These are phyloP conservation scores for Ophiostoma fasciatum DNA, from an alignment of 2,329 filamentous ascomycete species.

Conservation along the genomic window DNA sequence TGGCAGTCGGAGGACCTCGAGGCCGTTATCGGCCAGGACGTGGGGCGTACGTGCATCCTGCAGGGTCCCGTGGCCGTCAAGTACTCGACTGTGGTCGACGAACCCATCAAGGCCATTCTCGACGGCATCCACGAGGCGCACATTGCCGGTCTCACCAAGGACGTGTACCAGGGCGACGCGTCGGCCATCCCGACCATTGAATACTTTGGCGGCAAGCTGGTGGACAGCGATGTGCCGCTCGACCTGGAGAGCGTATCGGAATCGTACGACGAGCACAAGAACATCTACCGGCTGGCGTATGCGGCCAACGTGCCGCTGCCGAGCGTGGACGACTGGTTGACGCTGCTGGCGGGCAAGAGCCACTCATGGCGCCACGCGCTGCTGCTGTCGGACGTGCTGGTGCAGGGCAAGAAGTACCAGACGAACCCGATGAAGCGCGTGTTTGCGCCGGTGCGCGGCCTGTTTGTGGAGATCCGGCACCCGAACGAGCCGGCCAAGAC, in stretches of 20 bases:
- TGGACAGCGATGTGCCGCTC: conserved; percentile 53
- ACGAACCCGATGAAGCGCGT: conserved; percentile 91
- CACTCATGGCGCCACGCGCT: conserved; percentile 93
- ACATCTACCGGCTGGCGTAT: conserved; percentile 68
- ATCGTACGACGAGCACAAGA: conserved; percentile 63
- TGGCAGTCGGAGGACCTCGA: conserved; percentile 98
- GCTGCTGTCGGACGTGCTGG: conserved; percentile 83
- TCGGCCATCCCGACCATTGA: conserved; percentile 70
- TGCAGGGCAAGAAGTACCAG: conserved; percentile 93
- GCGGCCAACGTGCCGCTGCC: conserved; percentile 62
- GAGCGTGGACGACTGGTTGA: conserved; percentile 68
- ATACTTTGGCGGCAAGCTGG: conserved; percentile 85
- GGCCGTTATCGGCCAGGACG: conserved; percentile 89
- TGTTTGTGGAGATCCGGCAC: conserved; percentile 76
- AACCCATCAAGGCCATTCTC: conserved; percentile 89
- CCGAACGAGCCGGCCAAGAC: conserved; percentile 76
- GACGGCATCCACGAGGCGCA: conserved; percentile 82
- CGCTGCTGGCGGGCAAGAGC: conserved; percentile 68
- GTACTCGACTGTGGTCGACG: conserved; percentile 78
- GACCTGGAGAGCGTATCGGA: conserved; percentile 73
- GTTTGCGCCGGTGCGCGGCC: conserved; percentile 69
- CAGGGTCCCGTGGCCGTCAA: conserved; percentile 88
- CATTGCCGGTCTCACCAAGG: conserved; percentile 62
- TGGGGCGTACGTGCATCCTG: conserved; percentile 88
- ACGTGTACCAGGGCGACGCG: conserved; percentile 64